Conservation (phyloP, 1,139 yeast genomes). For the Nakaseomyces uthaithaninus region DNA sequence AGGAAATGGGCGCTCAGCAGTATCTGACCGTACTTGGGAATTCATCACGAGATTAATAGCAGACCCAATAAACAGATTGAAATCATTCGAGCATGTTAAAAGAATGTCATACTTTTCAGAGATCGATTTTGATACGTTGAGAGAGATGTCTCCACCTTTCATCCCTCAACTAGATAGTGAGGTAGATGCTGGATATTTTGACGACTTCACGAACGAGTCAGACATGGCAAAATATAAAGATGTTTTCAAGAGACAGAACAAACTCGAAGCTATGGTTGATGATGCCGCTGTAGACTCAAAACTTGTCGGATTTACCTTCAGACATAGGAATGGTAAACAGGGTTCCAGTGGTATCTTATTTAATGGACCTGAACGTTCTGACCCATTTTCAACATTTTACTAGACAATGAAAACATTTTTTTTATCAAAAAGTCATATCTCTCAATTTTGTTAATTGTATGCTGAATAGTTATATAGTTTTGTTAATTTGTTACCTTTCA, state of each 20-base stretch:
- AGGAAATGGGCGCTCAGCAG: conserved; percentile 83
- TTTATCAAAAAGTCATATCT: not conserved
- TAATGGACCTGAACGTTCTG: conserved; percentile 34
- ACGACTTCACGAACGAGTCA: conserved; percentile 91
- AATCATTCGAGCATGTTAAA: conserved; percentile 72
- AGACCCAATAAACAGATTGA: conserved; percentile 64
- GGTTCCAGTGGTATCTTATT: conserved; percentile 36
- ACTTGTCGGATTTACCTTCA: conserved; percentile 93
- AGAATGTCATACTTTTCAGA: conserved; percentile 76
- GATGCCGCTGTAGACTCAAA: conserved; percentile 58
- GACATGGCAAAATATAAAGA: conserved; percentile 98
- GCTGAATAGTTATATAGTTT: not conserved
- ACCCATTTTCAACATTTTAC: conserved; percentile 38
- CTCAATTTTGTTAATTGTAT: not conserved
- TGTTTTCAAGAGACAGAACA: conserved; percentile 82
- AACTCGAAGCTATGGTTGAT: conserved; percentile 74
- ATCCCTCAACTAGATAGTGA: conserved; percentile 95
- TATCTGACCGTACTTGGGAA: conserved; percentile 96
- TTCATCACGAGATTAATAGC: conserved; percentile 73
- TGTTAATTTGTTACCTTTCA: not conserved
- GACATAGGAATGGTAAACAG: conserved; percentile 60
- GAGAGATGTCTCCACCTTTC: conserved; percentile 79
- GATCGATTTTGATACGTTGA: conserved; percentile 64
- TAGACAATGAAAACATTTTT: no score
- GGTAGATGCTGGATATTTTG: conserved; percentile 97